phyloP scores from a whole-genome alignment of 2,329 filamentous ascomycete genomes.

The Cordyceps fumosorosea region DNA sequence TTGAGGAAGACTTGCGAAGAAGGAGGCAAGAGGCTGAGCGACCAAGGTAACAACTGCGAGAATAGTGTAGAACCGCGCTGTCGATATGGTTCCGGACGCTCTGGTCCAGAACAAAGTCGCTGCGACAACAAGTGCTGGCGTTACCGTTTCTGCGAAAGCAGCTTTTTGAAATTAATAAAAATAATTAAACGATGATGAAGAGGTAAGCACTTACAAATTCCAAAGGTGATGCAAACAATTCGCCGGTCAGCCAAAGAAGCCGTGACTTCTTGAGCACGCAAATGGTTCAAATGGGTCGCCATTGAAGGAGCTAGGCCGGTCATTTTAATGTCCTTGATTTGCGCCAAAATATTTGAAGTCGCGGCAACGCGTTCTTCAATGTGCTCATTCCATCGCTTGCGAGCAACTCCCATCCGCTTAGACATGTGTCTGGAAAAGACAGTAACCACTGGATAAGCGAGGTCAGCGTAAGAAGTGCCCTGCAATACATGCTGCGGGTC shows the following conservation, averaged over 20 bases:
- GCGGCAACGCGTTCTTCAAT: not conserved
- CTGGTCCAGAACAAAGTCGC: slow-evolving; percentile 7
- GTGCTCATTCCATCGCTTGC: slow-evolving; percentile 1
- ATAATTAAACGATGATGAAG: not conserved
- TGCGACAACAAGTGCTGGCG: not conserved
- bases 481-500: not conserved
- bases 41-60: slow-evolving; percentile 1
- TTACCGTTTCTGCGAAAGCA: not conserved
- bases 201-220: not conserved
- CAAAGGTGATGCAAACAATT: not conserved
- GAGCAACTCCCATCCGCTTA: not conserved
- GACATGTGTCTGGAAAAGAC: not conserved
- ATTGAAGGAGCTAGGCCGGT: not conserved
- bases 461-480: not conserved
- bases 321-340: slow-evolving; percentile 9
- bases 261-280: not conserved
- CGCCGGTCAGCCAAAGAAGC: not conserved
- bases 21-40: not conserved
- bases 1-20: not conserved
- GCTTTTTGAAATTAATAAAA: not conserved
- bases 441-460: not conserved
- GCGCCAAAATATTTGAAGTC: slow-evolving; percentile 8
- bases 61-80: not conserved
- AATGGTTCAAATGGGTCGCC: not conserved
- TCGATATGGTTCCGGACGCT: not conserved